A percentile compares a stretch with the other conserved stretches of the same genome.
phyloP scores from a whole-genome alignment of 108 stramenopile species.

The Discostella pseudostelligera region DNA sequence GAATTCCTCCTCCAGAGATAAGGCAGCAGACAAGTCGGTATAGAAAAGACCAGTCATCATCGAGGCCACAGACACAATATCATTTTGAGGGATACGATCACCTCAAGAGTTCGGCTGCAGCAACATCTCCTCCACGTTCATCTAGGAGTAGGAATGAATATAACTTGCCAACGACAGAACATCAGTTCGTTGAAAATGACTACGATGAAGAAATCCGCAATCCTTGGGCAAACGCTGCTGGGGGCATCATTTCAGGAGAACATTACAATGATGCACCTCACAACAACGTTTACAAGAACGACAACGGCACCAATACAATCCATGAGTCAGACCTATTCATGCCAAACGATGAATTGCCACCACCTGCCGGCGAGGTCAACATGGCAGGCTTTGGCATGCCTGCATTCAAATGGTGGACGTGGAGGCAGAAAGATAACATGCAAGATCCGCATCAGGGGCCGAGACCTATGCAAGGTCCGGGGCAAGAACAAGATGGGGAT shows the following conservation, averaged over 20 bases:
- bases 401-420: conserved; percentile 13
- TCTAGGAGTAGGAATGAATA: not conserved
- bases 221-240: conserved; percentile 1
- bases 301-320: too few relatives aligned
- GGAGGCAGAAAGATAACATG: not conserved
- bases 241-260: not conserved
- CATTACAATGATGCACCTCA: not conserved
- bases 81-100: conserved; percentile 3
- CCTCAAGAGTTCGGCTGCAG: not conserved
- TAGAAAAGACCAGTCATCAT: too few relatives aligned
- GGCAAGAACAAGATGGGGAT: not conserved
- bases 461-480: not conserved
- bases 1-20: too few relatives aligned
- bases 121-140: not conserved
- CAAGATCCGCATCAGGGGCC: not conserved
- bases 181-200: not conserved
- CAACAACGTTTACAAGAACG: not conserved
- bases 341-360: not conserved
- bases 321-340: not conserved
- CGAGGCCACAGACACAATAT: not conserved
- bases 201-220: not conserved
- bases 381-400: conserved; percentile 1
- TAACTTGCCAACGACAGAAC: not conserved
- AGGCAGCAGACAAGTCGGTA: too few relatives aligned
- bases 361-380: not conserved